phyloP scores from a whole-genome alignment of 2,329 filamentous ascomycete genomes.

The Fusarium luffae region DNA sequence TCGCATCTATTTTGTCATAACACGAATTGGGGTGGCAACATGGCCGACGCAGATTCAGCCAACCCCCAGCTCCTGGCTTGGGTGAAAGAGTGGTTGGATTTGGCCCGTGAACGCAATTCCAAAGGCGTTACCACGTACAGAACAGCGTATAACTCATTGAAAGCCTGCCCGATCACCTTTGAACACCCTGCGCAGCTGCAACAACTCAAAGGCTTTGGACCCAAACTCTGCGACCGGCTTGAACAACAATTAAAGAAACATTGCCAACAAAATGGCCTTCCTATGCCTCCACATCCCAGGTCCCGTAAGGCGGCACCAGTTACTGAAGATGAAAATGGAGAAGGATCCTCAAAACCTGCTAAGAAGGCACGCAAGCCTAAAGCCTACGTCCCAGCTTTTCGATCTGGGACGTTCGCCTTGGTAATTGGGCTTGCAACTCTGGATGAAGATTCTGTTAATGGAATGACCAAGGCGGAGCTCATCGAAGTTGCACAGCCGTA shows the following conservation, averaged over 20 bases:
- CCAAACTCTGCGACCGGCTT: slow-evolving; percentile 76
- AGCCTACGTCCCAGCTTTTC: slow-evolving; percentile 75
- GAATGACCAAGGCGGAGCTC: slow-evolving; percentile 74
- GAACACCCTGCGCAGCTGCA: slow-evolving; percentile 78
- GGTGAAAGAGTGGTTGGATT: slow-evolving; percentile 82
- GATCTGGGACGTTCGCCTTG: slow-evolving; percentile 81
- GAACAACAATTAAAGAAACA: slow-evolving; percentile 69
- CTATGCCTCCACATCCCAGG: slow-evolving; percentile 71
- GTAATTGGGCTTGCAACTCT: slow-evolving; percentile 73
- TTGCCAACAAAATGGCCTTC: slow-evolving; percentile 73
- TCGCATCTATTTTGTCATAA: not conserved
- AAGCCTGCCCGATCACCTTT: slow-evolving; percentile 76
- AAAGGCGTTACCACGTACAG: slow-evolving; percentile 79
- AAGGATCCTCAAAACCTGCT: slow-evolving; percentile 52
- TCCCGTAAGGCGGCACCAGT: slow-evolving; percentile 54
- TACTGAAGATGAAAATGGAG: slow-evolving; percentile 49
- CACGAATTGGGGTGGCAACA: slow-evolving; percentile 23
- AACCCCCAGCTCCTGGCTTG: slow-evolving; percentile 79
- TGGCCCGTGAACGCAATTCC: slow-evolving; percentile 73
- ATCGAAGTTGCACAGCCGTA: slow-evolving; percentile 76
- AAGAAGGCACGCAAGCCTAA: slow-evolving; percentile 72
- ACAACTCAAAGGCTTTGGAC: slow-evolving; percentile 78
- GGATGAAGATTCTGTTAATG: slow-evolving; percentile 61
- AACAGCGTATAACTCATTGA: slow-evolving; percentile 80
- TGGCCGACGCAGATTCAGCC: slow-evolving; percentile 61